Conservation (phyloP, 352 stramenopile genomes). For the Phytopythium boreale region DNA sequence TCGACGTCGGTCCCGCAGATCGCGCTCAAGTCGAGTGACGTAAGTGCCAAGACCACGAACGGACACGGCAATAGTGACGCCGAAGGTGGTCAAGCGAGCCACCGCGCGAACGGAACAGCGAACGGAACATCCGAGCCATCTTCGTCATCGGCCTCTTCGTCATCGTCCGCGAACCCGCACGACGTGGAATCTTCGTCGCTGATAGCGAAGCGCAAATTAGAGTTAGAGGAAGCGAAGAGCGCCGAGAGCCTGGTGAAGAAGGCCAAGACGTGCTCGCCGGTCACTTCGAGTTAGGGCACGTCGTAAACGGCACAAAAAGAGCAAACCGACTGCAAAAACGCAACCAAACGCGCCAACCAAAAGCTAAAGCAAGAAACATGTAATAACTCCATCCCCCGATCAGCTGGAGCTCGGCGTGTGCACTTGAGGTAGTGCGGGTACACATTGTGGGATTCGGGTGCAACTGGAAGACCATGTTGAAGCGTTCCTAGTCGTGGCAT, state of each 20-base stretch:
- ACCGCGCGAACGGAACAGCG: background rate
- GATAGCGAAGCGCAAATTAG: conserved; percentile 59
- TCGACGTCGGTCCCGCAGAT: conserved; percentile 54
- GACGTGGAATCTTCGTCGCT: conserved; percentile 18
- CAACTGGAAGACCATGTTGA: no score
- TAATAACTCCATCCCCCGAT: background rate
- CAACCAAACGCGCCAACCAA: conserved; percentile 7
- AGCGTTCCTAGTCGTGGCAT: no score
- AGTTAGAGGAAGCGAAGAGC: conserved; percentile 41
- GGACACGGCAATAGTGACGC: background rate
- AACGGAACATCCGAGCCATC: background rate
- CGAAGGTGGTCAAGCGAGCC: background rate
- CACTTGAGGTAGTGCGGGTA: no score
- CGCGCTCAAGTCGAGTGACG: background rate
- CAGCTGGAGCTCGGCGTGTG: no score
- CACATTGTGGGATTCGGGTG: no score
- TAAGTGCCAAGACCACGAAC: background rate
- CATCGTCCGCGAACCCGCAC: conserved; percentile 8
- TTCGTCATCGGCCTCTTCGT: background rate
- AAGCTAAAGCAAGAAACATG: conserved; percentile 8
- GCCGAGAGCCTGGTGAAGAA: conserved; percentile 72
- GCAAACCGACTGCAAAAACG: conserved; percentile 1
- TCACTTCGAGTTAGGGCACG: conserved; percentile 54
- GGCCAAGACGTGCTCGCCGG: conserved; percentile 61
- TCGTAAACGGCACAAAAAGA: conserved; percentile 15